A percentile compares a stretch with the other conserved stretches of the same genome.
phyloP scores from a whole-genome alignment of 2,329 filamentous ascomycete genomes.

The Fusarium sp. region DNA sequence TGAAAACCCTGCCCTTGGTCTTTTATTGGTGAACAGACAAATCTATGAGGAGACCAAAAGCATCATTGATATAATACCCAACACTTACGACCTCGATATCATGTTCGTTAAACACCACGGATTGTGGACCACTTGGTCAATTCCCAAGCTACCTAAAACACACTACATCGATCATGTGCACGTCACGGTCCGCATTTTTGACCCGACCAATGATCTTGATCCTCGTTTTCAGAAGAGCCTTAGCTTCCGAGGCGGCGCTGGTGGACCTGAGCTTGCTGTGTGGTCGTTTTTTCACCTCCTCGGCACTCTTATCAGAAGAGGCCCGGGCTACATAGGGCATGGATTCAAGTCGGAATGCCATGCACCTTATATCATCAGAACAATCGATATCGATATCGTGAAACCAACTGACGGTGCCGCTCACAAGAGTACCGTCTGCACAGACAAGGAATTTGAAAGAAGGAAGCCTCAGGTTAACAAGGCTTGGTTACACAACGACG shows the following conservation, averaged over 20 bases:
- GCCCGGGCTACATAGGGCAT: neutral
- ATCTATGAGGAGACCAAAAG: neutral
- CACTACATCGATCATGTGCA: slow-evolving; percentile 13
- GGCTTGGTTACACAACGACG: no score
- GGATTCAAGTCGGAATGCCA: rapidly evolving
- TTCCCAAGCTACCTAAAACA: slow-evolving; percentile 1
- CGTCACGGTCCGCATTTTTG: slow-evolving; percentile 20
- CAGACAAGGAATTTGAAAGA: no score
- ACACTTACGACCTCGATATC: slow-evolving; percentile 21
- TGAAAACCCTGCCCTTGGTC: neutral
- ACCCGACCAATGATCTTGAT: slow-evolving; percentile 8
- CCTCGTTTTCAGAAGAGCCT: neutral
- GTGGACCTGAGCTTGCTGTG: neutral
- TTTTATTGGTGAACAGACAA: slow-evolving; percentile 16
- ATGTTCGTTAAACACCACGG: slow-evolving; percentile 25
- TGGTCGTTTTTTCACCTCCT: slow-evolving; percentile 13
- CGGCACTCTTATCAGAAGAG: neutral
- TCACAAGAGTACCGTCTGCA: neutral
- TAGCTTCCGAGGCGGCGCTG: neutral
- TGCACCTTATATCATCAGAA: neutral
- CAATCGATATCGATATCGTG: slow-evolving; percentile 12
- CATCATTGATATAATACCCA: neutral
- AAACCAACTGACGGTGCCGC: slow-evolving; percentile 10
- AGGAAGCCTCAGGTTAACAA: no score
- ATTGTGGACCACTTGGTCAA: slow-evolving; percentile 17